These are phyloP conservation scores for Colletotrichum karsti DNA, from an alignment of 2,329 filamentous ascomycete species.

Conservation along the genomic window DNA sequence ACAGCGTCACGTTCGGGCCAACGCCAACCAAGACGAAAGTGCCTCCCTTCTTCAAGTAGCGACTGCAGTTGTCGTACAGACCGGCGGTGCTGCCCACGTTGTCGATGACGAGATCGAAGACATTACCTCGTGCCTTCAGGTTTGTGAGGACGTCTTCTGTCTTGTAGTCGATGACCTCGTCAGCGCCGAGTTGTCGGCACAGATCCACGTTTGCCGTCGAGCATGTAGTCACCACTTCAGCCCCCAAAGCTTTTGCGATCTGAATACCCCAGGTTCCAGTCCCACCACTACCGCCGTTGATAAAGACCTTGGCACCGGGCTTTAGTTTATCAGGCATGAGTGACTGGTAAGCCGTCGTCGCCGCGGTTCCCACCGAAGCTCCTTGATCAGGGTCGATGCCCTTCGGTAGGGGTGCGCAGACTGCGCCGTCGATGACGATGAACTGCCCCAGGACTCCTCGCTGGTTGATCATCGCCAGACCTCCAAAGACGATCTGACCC, in stretches of 20 bases:
- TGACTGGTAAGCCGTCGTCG: conserved; percentile 33
- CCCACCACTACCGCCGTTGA: conserved; percentile 47
- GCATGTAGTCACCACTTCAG: conserved; percentile 43
- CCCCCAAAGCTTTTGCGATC: conserved; percentile 42
- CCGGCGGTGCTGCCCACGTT: conserved; percentile 30
- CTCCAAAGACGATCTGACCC: conserved; percentile 33
- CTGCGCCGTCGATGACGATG: conserved; percentile 13
- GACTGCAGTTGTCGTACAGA: conserved; percentile 30
- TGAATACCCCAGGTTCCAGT: conserved; percentile 47
- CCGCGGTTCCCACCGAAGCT: conserved; percentile 33
- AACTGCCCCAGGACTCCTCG: conserved; percentile 32
- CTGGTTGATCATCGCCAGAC: conserved; percentile 5
- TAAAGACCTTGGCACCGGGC: conserved; percentile 34
- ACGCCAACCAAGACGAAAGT: conserved; percentile 71
- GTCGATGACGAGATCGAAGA: conserved; percentile 39
- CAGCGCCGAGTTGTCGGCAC: conserved; percentile 43
- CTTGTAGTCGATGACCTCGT: conserved; percentile 46
- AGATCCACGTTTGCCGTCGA: conserved; percentile 44
- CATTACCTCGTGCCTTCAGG: conserved; percentile 26
- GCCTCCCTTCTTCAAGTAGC: conserved; percentile 61
- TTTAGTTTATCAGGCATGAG: conserved; percentile 25
- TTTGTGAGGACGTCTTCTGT: conserved; percentile 22
- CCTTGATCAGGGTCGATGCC: conserved; percentile 31
- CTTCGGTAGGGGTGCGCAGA: conserved; percentile 20
- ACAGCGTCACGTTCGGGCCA: conserved; percentile 18